Evolutionary conservation across 139 green algal species (phyloP), one percentile per base, ranked within the genome.

Genomic region (Eudorina sp.): DNA sequence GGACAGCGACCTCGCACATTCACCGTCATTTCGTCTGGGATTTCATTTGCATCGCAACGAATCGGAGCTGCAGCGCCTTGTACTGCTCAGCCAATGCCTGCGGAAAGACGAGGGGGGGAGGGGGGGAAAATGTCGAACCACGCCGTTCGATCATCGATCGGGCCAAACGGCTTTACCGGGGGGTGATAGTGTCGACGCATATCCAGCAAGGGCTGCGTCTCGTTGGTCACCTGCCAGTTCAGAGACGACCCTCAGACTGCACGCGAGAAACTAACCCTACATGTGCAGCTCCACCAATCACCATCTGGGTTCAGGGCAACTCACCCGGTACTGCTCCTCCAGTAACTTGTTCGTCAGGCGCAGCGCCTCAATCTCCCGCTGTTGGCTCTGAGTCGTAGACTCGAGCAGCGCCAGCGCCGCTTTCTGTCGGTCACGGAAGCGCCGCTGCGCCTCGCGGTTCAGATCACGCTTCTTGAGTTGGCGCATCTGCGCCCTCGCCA

Each of bases 391-490:
- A 18, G 83, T 82, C 13, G 66, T 88, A 23, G n/a, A 58, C 83
- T 88, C 83, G 3, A 81, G 68, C 68, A 82, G 48, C 36, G 66
- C 68, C 41, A 82, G 51, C 16, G 83, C 66, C 68, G 83, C 83
- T 53, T 81, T 88, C 83, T 88, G 83, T 6, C 83, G 68, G 51
- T 80, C 66, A 25, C 83, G 83, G 68, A 88, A 88, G 51, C 83
- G 83, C 68, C 83, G 83, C 83, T 88, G 83, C 36, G 83, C 83
- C 68, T 88, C 83, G 51, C 83, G 83, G 48, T 88, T 88, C 18
- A 88, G 68, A 51, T 88, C 68, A 18, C 83, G 83, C 83, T 88
- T 88, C 68, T 88, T 88, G 29, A 88, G 81, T 64, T 87, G 81
- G 45, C 81, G 81, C 31, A 75, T 58, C 81, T 75, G 55, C 16